A percentile compares a stretch with the other conserved stretches of the same genome.
These are phyloP conservation scores for Trichoderma sp. DNA, from an alignment of 2,329 filamentous ascomycete species.

Conservation along the genomic window DNA sequence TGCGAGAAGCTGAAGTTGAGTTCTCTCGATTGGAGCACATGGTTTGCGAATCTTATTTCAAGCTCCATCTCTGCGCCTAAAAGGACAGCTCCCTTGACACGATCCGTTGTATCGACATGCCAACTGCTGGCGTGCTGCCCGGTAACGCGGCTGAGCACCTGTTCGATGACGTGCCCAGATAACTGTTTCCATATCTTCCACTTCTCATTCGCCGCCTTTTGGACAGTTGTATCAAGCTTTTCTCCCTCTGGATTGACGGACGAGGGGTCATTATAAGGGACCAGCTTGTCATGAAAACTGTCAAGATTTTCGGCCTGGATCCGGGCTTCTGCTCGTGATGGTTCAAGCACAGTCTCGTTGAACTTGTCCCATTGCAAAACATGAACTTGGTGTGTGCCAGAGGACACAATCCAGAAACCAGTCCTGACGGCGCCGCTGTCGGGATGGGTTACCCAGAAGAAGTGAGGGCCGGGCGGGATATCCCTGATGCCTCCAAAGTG, in stretches of 20 bases:
- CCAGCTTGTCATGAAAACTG: conserved; percentile 40
- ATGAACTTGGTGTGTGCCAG: conserved; percentile 35
- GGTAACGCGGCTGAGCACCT: conserved; percentile 47
- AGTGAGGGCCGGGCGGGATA: conserved; percentile 55
- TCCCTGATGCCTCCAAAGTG: conserved; percentile 53
- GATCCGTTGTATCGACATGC: conserved; percentile 54
- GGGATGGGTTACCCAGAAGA: conserved; percentile 56
- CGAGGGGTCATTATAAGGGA: conserved; percentile 43
- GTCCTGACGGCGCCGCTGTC: conserved; percentile 48
- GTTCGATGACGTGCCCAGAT: conserved; percentile 46
- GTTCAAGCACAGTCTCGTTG: conserved; percentile 53
- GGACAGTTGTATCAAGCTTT: conserved; percentile 5
- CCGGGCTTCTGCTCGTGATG: conserved; percentile 44
- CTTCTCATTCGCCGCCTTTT: conserved; percentile 26
- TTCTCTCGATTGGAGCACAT: conserved; percentile 37
- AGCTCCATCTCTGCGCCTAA: conserved; percentile 41
- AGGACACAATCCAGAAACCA: conserved; percentile 56
- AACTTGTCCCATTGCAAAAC: conserved; percentile 56
- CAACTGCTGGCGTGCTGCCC: conserved; percentile 43
- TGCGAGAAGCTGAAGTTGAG: conserved; percentile 50
- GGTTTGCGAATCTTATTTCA: conserved; percentile 37
- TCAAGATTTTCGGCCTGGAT: conserved; percentile 43
- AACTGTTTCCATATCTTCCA: conserved; percentile 51
- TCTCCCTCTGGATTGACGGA: conserved; percentile 22
- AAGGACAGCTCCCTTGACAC: conserved; percentile 43